phyloP scores from a whole-genome alignment of 352 stramenopile species.

The Phytophthora fragariae region DNA sequence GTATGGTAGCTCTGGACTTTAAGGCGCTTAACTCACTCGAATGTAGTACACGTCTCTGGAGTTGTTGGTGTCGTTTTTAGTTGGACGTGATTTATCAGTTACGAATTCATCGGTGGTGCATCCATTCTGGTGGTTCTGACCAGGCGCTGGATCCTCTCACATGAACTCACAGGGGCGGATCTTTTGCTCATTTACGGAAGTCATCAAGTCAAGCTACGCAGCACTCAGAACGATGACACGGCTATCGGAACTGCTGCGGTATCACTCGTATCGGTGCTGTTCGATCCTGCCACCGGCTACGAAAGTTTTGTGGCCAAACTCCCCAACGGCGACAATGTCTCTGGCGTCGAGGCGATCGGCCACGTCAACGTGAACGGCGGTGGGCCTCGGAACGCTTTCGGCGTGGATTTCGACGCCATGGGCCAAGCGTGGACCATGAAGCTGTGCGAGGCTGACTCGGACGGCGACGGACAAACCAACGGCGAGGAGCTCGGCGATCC shows the following conservation, averaged over 20 bases:
- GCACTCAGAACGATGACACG: not conserved
- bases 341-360: slow-evolving; percentile 33
- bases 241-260: not conserved
- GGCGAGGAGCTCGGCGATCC: slow-evolving; percentile 40
- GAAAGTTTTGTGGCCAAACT: slow-evolving; percentile 20
- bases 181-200: not conserved
- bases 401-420: slow-evolving; percentile 26
- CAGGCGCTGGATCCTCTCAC: not conserved
- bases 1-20: not conserved
- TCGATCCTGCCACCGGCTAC: slow-evolving; percentile 16
- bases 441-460: slow-evolving; percentile 36
- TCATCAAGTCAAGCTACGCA: not conserved
- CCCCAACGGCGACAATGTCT: slow-evolving; percentile 43
- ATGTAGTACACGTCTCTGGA: not conserved
- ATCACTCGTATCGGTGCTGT: not conserved
- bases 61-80: not conserved
- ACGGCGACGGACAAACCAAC: slow-evolving; percentile 42
- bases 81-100: too few relatives aligned
- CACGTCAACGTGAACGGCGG: slow-evolving; percentile 26
- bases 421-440: slow-evolving; percentile 34
- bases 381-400: slow-evolving; percentile 34
- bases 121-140: not conserved
- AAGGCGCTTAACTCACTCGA: not conserved
- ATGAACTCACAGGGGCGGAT: not conserved
- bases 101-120: too few relatives aligned